Conservation (phyloP, 768 basidiomycete genomes). For the Tulasnella sp. region DNA sequence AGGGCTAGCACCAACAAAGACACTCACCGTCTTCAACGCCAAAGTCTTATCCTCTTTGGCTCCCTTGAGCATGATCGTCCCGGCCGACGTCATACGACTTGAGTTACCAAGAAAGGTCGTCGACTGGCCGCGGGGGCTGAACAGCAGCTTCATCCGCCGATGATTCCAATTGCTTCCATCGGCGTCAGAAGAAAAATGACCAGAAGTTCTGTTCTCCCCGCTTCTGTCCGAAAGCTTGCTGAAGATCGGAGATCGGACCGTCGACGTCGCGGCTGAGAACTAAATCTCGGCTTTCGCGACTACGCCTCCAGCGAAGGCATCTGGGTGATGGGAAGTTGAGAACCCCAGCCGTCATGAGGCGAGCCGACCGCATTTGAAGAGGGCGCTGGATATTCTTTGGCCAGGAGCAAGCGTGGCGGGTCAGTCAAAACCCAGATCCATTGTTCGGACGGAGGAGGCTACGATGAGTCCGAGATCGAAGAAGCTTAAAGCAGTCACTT, state of each 20-base stretch:
- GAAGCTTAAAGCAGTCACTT: neutral
- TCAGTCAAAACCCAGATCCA: slow-evolving; percentile 19
- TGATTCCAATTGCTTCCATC: neutral
- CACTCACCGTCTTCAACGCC: slow-evolving; percentile 7
- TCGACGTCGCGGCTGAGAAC: slow-evolving; percentile 11
- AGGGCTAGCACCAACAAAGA: neutral
- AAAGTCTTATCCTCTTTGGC: slow-evolving; percentile 9
- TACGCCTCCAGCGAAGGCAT: neutral
- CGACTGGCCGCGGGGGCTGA: neutral
- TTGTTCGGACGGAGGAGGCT: slow-evolving; percentile 14
- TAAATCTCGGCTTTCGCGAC: slow-evolving; percentile 9
- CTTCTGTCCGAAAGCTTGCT: slow-evolving; percentile 12
- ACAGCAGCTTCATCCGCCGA: neutral
- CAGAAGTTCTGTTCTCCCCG: neutral
- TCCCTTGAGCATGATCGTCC: neutral
- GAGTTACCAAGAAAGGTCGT: neutral
- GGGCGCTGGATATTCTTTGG: slow-evolving; percentile 9
- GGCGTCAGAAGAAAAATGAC: neutral
- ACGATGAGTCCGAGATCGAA: slow-evolving; percentile 6
- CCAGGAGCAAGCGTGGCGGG: slow-evolving; percentile 14
- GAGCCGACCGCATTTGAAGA: neutral
- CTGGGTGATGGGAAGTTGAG: neutral
- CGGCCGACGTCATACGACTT: neutral
- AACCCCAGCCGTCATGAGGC: neutral
- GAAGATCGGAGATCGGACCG: neutral